Evolutionary conservation across 2,329 filamentous ascomycete genomes (phyloP), one percentile per base, ranked within the genome.

Genomic region (Colletotrichum graminicola): DNA sequence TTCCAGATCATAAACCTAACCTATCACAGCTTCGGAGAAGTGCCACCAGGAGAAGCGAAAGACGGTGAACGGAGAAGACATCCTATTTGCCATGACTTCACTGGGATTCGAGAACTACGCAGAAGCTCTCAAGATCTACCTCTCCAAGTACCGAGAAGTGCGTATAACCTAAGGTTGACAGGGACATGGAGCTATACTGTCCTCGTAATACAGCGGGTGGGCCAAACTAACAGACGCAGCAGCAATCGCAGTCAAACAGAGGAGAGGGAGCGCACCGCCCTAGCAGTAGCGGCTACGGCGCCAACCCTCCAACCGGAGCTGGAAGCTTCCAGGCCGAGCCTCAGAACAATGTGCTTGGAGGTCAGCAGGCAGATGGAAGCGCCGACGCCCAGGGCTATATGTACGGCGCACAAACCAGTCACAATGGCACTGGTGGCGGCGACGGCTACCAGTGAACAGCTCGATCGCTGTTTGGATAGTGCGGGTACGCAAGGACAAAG

Each of bases 41-140:
- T 99, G 96, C 80, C 96, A 99, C 81, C 96, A 98, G 82, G 96
- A 99, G 83, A 99, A 99, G 87, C 91, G 96, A 78, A 99, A 99
- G 87, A 99, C 96, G 0, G 96, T 99, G 76, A 99, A 99, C 79
- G 96, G 96, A 76, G 96, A 99, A 83, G 96, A 99, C 78, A 99
- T 99, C 72, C 86, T 99, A 56, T 99, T 98, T 80, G 96, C 96
- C 73, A 99, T 99, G 96, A 98, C 95, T 10, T 99, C 96, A 34
- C 89, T 99, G 45, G 96, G 96, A 1, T 99, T 99, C 82, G 96
- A 99, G 83, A 99, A 99, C 84, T 99, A 99, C 80, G 93, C 95
- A 34, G 96, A 99, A 82, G 96, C 96, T 1, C 87, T 99, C 70
- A 99, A 99, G 84, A 98, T 99, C 76, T 99, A 99, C 81, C 88